Conservation (phyloP, 2,329 filamentous ascomycete species). For the Alternaria incomplexa region DNA sequence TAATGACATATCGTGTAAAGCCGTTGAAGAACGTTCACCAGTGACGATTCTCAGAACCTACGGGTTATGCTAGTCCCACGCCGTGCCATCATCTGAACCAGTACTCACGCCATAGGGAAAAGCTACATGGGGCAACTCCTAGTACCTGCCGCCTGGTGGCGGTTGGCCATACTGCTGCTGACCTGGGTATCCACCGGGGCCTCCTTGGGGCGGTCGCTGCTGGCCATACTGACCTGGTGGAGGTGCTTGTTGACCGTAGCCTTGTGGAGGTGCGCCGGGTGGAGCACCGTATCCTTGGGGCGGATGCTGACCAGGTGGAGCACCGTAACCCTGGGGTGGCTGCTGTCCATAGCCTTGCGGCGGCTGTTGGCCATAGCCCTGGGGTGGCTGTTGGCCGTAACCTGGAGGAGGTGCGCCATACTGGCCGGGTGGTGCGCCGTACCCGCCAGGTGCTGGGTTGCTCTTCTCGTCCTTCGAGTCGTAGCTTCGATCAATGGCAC, state of each 20-base stretch:
- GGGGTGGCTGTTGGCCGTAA: constrained; percentile 23
- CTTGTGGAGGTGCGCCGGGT: constrained; percentile 21
- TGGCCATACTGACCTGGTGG: constrained; percentile 23
- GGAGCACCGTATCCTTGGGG: constrained; percentile 29
- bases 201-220: constrained; percentile 27
- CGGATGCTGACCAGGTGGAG: constrained; percentile 16
- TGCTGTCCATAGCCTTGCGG: not conserved
- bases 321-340: constrained; percentile 10
- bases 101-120: not conserved
- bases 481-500: constrained; percentile 70
- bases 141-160: constrained; percentile 29
- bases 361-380: constrained; percentile 5
- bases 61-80: not conserved
- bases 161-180: constrained; percentile 30
- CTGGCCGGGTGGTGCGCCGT: constrained; percentile 39
- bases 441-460: constrained; percentile 44
- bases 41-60: not conserved
- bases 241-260: constrained; percentile 21
- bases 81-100: not conserved
- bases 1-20: not conserved
- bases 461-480: constrained; percentile 69
- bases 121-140: not conserved
- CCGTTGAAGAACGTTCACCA: not conserved
- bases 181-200: constrained; percentile 28
- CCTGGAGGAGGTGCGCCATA: constrained; percentile 34